A percentile compares a stretch with the other conserved stretches of the same genome.
Evolutionary conservation across 305 asterid genomes (phyloP).

Genomic region (Caryopteris hybrid): DNA sequence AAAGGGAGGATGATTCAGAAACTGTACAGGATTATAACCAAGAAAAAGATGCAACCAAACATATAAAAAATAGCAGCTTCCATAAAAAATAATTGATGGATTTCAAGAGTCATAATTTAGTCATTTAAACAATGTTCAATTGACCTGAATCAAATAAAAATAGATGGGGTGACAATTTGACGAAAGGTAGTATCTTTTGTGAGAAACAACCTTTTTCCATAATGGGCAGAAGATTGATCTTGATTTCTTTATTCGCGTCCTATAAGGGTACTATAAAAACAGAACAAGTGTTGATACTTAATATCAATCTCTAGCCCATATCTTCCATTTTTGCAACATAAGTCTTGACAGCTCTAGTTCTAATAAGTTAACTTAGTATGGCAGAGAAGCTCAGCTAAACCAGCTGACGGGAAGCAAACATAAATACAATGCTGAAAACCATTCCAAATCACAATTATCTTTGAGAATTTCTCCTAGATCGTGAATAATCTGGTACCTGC

Average conservation of each 20-base stretch:
- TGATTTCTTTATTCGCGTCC: not conserved
- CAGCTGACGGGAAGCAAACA: not conserved
- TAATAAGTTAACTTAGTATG: not conserved
- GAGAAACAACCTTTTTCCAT: not conserved
- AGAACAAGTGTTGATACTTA: not conserved
- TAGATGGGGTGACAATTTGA: not conserved
- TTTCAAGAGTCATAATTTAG: not conserved
- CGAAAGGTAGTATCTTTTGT: not conserved
- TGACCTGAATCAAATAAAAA: not conserved
- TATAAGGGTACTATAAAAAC: not conserved
- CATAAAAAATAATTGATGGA: not conserved
- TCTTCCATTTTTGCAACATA: not conserved
- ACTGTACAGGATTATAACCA: not conserved
- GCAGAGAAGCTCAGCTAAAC: not conserved
- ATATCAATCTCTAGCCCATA: not conserved
- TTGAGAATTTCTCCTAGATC: not conserved
- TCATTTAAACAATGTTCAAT: not conserved
- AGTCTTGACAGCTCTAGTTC: not conserved
- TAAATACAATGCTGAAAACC: not conserved
- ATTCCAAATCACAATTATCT: not conserved
- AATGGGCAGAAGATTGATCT: not conserved
- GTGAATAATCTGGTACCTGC: constrained; percentile 45
- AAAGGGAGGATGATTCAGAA: not conserved
- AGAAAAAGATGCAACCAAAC: not conserved
- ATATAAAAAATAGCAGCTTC: not conserved